These are phyloP conservation scores for Auricularia auricula-judae DNA, from an alignment of 768 basidiomycete genomes.

Conservation along the genomic window DNA sequence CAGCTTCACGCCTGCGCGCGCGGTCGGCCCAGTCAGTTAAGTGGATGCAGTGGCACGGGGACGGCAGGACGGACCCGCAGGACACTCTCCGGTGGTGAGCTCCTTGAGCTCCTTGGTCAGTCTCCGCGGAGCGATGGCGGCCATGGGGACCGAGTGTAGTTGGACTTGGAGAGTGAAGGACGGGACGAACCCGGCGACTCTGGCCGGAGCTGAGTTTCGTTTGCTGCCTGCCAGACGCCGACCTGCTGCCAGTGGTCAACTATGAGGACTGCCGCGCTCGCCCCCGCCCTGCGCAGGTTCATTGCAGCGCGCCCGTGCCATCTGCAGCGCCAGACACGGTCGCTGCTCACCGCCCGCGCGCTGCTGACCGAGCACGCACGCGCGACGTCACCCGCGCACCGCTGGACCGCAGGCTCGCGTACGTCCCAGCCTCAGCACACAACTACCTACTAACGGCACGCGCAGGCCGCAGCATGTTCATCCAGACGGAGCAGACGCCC, in stretches of 20 bases:
- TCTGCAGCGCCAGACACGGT: too few species aligned
- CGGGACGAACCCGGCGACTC: neutral
- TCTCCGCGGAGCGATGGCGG: constrained; percentile 23
- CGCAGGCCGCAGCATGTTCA: constrained; percentile 85
- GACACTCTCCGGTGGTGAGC: constrained; percentile 54
- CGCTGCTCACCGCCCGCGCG: too few species aligned
- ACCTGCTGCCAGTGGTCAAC: too few species aligned
- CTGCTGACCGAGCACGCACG: too few species aligned
- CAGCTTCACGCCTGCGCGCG: constrained; percentile 52
- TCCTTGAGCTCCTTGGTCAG: constrained; percentile 63
- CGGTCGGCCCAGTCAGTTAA: neutral
- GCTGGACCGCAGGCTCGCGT: neutral
- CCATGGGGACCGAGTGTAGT: neutral
- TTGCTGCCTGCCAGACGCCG: neutral
- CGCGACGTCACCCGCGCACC: neutral
- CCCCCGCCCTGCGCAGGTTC: neutral
- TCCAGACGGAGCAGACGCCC: constrained; percentile 94
- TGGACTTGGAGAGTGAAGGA: neutral
- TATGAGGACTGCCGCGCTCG: neutral
- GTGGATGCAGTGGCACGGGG: neutral
- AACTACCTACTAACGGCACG: neutral
- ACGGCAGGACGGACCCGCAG: constrained; percentile 36
- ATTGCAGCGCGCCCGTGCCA: neutral
- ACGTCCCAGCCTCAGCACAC: neutral
- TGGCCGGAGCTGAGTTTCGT: neutral